phyloP scores from a whole-genome alignment of 805 yeast genomes.

The Kazachstania bromeliacearum region DNA sequence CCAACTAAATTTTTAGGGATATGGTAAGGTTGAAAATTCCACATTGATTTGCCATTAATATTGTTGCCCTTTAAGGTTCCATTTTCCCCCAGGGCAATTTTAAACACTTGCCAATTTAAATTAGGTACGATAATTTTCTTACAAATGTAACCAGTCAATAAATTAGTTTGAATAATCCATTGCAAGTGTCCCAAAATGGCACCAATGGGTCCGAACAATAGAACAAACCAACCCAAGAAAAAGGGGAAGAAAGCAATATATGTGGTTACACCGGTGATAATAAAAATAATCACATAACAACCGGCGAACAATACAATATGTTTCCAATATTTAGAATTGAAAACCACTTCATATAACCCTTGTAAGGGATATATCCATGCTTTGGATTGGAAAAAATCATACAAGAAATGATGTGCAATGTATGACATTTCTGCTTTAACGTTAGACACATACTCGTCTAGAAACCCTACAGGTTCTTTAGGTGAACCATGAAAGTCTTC shows the following conservation, averaged over 20 bases:
- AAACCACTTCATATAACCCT: slow-evolving; percentile 20
- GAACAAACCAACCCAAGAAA: slow-evolving; percentile 14
- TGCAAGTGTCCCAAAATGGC: slow-evolving; percentile 23
- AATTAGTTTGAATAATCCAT: slow-evolving; percentile 24
- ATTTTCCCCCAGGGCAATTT: slow-evolving; percentile 6
- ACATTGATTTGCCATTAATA: not conserved
- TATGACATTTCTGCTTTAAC: too few relatives aligned
- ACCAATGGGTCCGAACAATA: slow-evolving; percentile 28
- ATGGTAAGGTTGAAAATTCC: too few relatives aligned
- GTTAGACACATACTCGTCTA: too few relatives aligned
- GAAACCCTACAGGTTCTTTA: too few relatives aligned
- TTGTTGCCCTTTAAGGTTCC: not conserved
- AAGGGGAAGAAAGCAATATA: slow-evolving; percentile 24
- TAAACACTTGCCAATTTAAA: slow-evolving; percentile 12
- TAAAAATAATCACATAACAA: slow-evolving; percentile 17
- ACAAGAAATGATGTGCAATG: too few relatives aligned
- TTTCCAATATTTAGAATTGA: slow-evolving; percentile 22
- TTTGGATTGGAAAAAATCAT: slow-evolving; percentile 10
- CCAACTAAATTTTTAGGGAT: too few relatives aligned
- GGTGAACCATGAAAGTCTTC: too few relatives aligned
- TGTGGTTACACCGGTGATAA: slow-evolving; percentile 15
- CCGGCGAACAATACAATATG: slow-evolving; percentile 18
- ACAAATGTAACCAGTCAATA: slow-evolving; percentile 18
- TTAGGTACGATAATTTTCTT: slow-evolving; percentile 19
- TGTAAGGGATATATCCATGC: slow-evolving; percentile 15